These are phyloP conservation scores for Solanum corneliomulleri DNA, from an alignment of 257 asterid genomes.

Conservation along the genomic window DNA sequence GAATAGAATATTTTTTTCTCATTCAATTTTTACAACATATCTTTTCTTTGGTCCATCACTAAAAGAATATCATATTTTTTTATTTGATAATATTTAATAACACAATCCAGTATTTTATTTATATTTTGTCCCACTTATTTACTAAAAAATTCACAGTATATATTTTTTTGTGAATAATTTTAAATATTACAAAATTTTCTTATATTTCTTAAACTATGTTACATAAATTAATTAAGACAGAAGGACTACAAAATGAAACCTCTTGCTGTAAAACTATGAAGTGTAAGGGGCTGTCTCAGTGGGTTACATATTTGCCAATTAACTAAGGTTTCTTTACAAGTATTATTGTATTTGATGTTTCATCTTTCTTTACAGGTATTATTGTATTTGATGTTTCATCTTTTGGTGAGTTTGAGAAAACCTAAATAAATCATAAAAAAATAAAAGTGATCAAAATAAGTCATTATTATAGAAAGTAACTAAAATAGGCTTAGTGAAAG, in stretches of 20 bases:
- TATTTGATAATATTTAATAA: too few relatives aligned
- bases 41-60: too few relatives aligned
- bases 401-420: background rate
- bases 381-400: background rate
- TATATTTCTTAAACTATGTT: too few relatives aligned
- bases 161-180: too few relatives aligned
- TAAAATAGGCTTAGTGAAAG: too few relatives aligned
- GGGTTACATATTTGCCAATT: slow-evolving; percentile 31
- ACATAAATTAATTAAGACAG: too few relatives aligned
- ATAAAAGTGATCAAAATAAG: too few relatives aligned
- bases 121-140: background rate
- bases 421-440: too few relatives aligned
- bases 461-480: too few relatives aligned
- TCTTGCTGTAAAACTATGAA: background rate
- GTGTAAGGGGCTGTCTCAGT: slow-evolving; percentile 2
- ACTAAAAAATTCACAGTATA: background rate
- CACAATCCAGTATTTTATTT: too few relatives aligned
- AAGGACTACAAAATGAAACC: background rate
- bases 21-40: too few relatives aligned
- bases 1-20: background rate
- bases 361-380: background rate
- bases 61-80: too few relatives aligned
- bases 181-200: background rate
- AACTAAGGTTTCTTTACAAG: slow-evolving; percentile 18
- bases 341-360: background rate